Percentiles rank a stretch among this genome's conserved stretches.
phyloP scores from a whole-genome alignment of 2,329 filamentous ascomycete genomes.

The Aspergillus fumigatiaffinis region DNA sequence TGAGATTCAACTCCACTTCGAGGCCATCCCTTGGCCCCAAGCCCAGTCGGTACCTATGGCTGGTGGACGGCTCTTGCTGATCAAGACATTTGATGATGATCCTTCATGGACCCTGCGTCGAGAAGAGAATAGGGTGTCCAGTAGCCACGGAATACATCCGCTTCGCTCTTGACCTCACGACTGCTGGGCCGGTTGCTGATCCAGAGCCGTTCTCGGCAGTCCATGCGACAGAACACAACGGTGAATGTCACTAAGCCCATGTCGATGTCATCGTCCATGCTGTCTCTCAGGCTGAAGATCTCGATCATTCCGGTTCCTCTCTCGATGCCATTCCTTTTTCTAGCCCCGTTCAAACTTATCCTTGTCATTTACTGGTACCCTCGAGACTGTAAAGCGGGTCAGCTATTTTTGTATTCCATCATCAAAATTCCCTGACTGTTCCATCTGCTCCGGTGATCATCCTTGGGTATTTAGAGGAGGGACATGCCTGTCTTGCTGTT shows the following conservation, averaged over 20 bases:
- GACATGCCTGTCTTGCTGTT: neutral
- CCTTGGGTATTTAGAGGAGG: neutral
- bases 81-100: neutral
- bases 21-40: constrained; percentile 7
- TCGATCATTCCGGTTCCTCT: constrained; percentile 10
- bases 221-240: neutral
- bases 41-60: constrained; percentile 4
- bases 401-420: constrained; percentile 3
- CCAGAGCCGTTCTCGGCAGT: constrained; percentile 1
- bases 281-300: constrained; percentile 14
- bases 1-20: neutral
- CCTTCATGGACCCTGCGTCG: constrained; percentile 3
- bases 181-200: constrained; percentile 7
- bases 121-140: constrained; percentile 3
- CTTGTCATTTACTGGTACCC: neutral
- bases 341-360: constrained; percentile 2
- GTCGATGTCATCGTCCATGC: constrained; percentile 1
- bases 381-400: neutral
- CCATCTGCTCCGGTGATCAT: neutral
- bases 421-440: neutral
- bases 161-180: neutral
- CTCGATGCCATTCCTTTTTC: constrained; percentile 3
- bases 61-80: constrained; percentile 5
- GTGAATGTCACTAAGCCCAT: constrained; percentile 5
- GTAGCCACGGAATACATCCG: constrained; percentile 9